Evolutionary conservation across 2,329 filamentous ascomycete genomes (phyloP).

Genomic region (Arthrinium phaeospermum): DNA sequence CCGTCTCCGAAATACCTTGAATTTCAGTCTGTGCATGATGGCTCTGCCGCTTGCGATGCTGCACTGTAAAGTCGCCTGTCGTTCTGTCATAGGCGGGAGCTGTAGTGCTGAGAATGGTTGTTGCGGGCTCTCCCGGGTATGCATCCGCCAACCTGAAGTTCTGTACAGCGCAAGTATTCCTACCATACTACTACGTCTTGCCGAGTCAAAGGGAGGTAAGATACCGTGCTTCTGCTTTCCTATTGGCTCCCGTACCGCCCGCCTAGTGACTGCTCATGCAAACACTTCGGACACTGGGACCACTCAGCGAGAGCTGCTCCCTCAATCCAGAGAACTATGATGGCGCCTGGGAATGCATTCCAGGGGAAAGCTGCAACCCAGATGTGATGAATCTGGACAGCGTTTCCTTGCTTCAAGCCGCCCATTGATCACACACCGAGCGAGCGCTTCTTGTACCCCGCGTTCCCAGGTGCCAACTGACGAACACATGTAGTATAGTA

Average conservation of each 20-base stretch:
- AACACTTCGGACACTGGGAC: slow-evolving; percentile 13
- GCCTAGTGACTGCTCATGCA: slow-evolving; percentile 16
- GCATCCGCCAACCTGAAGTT: slow-evolving; percentile 1
- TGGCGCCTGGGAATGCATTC: not conserved
- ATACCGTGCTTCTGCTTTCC: not conserved
- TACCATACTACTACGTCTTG: not conserved
- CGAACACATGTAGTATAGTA: not conserved
- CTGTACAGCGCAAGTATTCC: not conserved
- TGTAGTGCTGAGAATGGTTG: not conserved
- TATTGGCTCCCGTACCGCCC: slow-evolving; percentile 20
- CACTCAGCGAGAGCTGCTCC: slow-evolving; percentile 1
- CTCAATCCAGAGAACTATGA: not conserved
- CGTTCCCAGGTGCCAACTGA: not conserved
- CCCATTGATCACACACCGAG: not conserved
- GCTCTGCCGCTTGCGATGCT: not conserved
- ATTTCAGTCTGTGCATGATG: not conserved
- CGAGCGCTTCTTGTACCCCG: slow-evolving; percentile 6
- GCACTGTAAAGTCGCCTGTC: not conserved
- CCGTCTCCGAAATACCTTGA: not conserved
- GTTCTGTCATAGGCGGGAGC: not conserved
- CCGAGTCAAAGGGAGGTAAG: slow-evolving; percentile 3
- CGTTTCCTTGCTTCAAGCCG: not conserved
- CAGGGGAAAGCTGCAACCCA: slow-evolving; percentile 5
- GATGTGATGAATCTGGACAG: not conserved
- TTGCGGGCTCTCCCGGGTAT: slow-evolving; percentile 2